Percentiles rank a stretch among this genome's conserved stretches.
Conservation (phyloP, 73 alveolate genomes). For the Tetrahymena thermophila region DNA sequence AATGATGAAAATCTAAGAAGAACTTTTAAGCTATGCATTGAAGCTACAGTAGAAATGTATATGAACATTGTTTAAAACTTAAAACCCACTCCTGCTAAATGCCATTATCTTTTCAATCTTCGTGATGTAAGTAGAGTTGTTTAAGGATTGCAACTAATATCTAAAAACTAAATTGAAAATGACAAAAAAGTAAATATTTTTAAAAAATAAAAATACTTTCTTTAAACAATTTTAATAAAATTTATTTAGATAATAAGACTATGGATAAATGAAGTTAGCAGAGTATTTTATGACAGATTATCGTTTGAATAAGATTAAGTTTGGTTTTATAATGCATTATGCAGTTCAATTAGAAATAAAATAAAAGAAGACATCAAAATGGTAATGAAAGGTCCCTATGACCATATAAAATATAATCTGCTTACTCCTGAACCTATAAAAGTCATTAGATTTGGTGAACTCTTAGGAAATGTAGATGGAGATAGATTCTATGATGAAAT, state of each 20-base stretch:
- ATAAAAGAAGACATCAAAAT: conserved; percentile 58
- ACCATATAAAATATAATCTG: conserved; percentile 55
- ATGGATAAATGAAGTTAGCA: conserved; percentile 90
- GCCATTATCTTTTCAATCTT: conserved; percentile 62
- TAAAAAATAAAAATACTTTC: background rate
- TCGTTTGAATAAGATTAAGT: conserved; percentile 43
- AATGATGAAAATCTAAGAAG: conserved; percentile 3
- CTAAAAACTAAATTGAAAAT: conserved; percentile 12
- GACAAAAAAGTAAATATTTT: background rate
- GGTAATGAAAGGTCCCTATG: conserved; percentile 59
- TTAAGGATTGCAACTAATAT: conserved; percentile 74
- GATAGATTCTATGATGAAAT: conserved; percentile 16
- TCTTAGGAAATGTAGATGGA: conserved; percentile 41
- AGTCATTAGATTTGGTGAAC: conserved; percentile 48
- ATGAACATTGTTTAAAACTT: conserved; percentile 67
- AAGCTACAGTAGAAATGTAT: conserved; percentile 79
- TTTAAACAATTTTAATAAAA: background rate
- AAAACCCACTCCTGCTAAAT: conserved; percentile 92
- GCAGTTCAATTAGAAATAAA: conserved; percentile 11
- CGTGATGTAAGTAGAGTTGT: conserved; percentile 89
- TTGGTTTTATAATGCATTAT: conserved; percentile 6
- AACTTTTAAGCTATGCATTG: conserved; percentile 54
- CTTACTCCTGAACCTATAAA: conserved; percentile 33
- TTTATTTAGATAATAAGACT: conserved; percentile 64
- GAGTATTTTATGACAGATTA: conserved; percentile 86